phyloP scores from a whole-genome alignment of 2,329 filamentous ascomycete species.

The Penicillium sp. region DNA sequence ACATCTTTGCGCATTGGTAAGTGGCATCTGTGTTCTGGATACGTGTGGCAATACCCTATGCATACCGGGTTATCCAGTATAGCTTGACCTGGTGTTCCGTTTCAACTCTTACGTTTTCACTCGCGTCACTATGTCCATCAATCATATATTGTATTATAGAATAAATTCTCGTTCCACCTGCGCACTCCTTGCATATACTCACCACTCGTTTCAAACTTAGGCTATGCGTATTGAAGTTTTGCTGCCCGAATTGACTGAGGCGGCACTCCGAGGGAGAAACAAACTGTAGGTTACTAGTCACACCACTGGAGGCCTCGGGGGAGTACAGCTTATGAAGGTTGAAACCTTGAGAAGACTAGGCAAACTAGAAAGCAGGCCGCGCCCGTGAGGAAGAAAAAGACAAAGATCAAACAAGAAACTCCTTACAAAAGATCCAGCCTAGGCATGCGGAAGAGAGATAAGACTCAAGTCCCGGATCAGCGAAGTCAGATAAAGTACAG shows the following conservation, averaged over 20 bases:
- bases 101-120: neutral
- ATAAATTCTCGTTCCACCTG: neutral
- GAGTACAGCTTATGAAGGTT: neutral
- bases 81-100: constrained; percentile 12
- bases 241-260: no score
- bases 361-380: constrained; percentile 21
- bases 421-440: constrained; percentile 6
- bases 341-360: constrained; percentile 13
- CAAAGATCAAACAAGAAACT: constrained; percentile 7
- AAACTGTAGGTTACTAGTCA: no score
- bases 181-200: no score
- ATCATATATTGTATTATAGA: neutral
- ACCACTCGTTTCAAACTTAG: no score
- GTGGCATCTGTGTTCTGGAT: constrained; percentile 2
- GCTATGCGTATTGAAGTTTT: no score
- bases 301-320: no score
- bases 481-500: constrained; percentile 31
- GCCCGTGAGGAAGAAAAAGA: constrained; percentile 8
- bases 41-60: constrained; percentile 9
- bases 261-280: no score
- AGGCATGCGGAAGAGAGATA: constrained; percentile 6
- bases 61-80: constrained; percentile 20
- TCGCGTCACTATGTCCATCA: neutral
- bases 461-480: constrained; percentile 13
- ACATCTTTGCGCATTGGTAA: neutral